Percentiles rank a stretch among this genome's conserved stretches.
Conservation (phyloP, 1,139 yeast genomes). For the Scheffersomyces insectosa region DNA sequence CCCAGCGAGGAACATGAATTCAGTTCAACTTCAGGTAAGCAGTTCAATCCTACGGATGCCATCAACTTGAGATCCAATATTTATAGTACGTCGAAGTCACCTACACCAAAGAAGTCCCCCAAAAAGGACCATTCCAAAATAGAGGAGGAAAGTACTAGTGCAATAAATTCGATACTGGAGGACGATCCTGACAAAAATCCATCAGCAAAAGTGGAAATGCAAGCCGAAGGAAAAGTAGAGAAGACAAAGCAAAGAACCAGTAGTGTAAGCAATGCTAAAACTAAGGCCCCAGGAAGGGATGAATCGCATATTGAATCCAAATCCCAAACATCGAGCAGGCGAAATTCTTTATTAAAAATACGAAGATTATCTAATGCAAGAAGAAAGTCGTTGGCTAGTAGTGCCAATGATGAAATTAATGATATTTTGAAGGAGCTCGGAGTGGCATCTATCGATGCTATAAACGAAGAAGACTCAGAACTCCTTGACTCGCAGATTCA, state of each 20-base stretch:
- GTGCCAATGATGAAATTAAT: slow-evolving; percentile 42
- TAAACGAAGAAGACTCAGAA: slow-evolving; percentile 37
- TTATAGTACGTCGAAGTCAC: slow-evolving; percentile 28
- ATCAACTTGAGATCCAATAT: slow-evolving; percentile 51
- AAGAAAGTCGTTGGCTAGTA: slow-evolving; percentile 41
- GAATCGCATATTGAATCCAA: not conserved
- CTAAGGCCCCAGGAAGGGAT: not conserved
- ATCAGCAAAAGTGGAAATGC: not conserved
- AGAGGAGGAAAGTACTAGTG: slow-evolving; percentile 8
- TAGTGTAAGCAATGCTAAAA: no score
- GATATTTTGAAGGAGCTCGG: slow-evolving; percentile 42
- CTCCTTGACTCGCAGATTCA: slow-evolving; percentile 38
- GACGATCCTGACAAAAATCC: not conserved
- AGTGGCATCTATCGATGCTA: slow-evolving; percentile 36
- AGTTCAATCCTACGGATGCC: slow-evolving; percentile 55
- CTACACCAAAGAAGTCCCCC: slow-evolving; percentile 11
- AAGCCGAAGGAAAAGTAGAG: not conserved
- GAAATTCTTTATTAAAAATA: slow-evolving; percentile 16
- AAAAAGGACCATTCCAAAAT: slow-evolving; percentile 11
- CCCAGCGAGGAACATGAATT: slow-evolving; percentile 26
- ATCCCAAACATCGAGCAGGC: slow-evolving; percentile 3
- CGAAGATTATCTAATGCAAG: slow-evolving; percentile 40
- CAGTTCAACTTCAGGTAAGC: slow-evolving; percentile 23
- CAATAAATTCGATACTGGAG: not conserved
- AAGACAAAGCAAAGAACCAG: not conserved